Conservation (phyloP, 2,329 filamentous ascomycete species). For the Diplocarpon rosae region DNA sequence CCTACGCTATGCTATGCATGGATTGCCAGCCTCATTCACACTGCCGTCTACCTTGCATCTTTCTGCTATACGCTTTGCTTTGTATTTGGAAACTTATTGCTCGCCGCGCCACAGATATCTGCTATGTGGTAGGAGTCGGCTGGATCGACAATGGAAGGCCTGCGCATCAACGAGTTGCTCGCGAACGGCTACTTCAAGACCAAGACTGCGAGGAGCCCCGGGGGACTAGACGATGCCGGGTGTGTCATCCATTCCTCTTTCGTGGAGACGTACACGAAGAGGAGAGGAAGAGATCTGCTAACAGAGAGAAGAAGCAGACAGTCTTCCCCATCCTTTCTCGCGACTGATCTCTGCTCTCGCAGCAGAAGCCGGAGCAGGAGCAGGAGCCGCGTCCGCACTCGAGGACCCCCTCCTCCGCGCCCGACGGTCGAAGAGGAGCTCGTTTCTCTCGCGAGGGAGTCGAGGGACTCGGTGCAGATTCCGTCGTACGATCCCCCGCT, state of each 20-base stretch:
- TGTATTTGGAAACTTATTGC: too few relatives aligned
- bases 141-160: slow-evolving; percentile 17
- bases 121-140: background rate
- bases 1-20: too few relatives aligned
- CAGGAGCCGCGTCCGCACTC: slow-evolving; percentile 3
- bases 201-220: slow-evolving; percentile 29
- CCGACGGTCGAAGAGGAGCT: slow-evolving; percentile 62
- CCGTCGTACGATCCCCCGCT: slow-evolving; percentile 43
- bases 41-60: too few relatives aligned
- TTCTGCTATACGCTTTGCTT: too few relatives aligned
- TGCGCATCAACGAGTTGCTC: slow-evolving; percentile 26
- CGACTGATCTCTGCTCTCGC: background rate
- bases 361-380: background rate
- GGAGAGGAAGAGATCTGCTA: background rate
- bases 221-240: slow-evolving; percentile 27
- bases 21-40: too few relatives aligned
- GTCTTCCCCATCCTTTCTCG: background rate
- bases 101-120: too few relatives aligned
- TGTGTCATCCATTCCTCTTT: background rate
- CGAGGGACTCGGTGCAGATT: slow-evolving; percentile 14
- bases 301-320: slow-evolving; percentile 4
- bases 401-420: slow-evolving; percentile 38
- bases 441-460: slow-evolving; percentile 50
- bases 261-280: background rate
- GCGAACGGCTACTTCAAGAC: slow-evolving; percentile 41